A percentile compares a stretch with the other conserved stretches of the same genome.
phyloP scores from a whole-genome alignment of 306 rosid genomes.

The Biancaea sappan region DNA sequence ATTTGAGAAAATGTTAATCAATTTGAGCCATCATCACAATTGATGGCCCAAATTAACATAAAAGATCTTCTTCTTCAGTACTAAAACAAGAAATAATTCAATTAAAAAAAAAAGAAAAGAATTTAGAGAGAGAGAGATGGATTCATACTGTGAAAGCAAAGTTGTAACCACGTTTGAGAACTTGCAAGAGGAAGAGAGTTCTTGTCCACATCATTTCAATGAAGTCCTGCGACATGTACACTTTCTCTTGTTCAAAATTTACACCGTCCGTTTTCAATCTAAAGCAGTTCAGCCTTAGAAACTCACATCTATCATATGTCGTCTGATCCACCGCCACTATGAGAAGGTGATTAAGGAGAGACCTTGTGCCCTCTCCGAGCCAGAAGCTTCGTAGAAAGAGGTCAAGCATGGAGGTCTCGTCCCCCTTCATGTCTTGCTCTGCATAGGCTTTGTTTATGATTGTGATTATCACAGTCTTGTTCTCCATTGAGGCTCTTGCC shows the following conservation, averaged over 20 bases:
- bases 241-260: conserved; percentile 62
- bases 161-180: conserved; percentile 77
- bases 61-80: no score
- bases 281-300: conserved; percentile 57
- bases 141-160: conserved; percentile 65
- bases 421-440: conserved; percentile 41
- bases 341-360: conserved; percentile 54
- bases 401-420: conserved; percentile 63
- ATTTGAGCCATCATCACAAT: no score
- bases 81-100: no score
- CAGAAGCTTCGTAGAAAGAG: conserved; percentile 70
- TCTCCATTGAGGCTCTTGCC: conserved; percentile 58
- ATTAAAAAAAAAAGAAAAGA: no score
- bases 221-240: conserved; percentile 73
- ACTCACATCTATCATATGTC: conserved; percentile 65
- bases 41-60: no score
- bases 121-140: background rate
- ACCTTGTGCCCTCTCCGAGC: conserved; percentile 66
- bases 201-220: conserved; percentile 86
- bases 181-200: conserved; percentile 55
- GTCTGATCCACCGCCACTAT: conserved; percentile 70
- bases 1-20: no score
- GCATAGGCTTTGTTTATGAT: conserved; percentile 71
- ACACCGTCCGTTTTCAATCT: conserved; percentile 57
- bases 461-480: conserved; percentile 67